Conservation (phyloP, 208 protist genomes). For the Acanthamoeba culbertsoni region DNA sequence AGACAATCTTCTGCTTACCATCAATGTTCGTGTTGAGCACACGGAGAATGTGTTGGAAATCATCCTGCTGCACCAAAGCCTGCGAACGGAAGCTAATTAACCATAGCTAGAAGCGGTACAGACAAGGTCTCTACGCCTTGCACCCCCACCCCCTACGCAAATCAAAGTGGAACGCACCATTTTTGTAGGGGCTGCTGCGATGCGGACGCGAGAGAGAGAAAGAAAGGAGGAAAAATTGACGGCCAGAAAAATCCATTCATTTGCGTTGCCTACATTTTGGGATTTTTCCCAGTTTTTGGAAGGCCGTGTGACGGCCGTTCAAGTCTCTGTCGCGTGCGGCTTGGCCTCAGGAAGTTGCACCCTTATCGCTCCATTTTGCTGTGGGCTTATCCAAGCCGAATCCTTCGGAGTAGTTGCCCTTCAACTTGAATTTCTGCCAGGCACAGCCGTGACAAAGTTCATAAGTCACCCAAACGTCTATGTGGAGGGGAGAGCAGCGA, state of each 20-base stretch:
- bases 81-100: background rate
- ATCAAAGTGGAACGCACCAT: background rate
- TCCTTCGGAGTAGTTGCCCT: slow-evolving; percentile 46
- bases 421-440: slow-evolving; percentile 47
- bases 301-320: too few species aligned
- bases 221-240: slow-evolving; percentile 12
- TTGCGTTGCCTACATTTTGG: background rate
- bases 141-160: background rate
- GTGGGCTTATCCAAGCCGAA: slow-evolving; percentile 21
- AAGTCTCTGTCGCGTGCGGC: too few species aligned
- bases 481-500: background rate
- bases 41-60: slow-evolving; percentile 99
- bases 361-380: slow-evolving; percentile 4
- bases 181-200: background rate
- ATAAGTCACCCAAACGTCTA: background rate
- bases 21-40: slow-evolving; percentile 99
- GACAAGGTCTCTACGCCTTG: background rate
- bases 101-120: background rate
- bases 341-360: too few species aligned
- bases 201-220: slow-evolving; percentile 47
- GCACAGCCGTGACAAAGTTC: background rate
- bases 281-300: background rate
- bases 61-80: slow-evolving; percentile 80
- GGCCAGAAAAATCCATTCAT: background rate
- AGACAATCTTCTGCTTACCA: slow-evolving; percentile 96